phyloP scores from a whole-genome alignment of 495 filamentous ascomycete genomes.

The Umbilicaria muhlenbergii region DNA sequence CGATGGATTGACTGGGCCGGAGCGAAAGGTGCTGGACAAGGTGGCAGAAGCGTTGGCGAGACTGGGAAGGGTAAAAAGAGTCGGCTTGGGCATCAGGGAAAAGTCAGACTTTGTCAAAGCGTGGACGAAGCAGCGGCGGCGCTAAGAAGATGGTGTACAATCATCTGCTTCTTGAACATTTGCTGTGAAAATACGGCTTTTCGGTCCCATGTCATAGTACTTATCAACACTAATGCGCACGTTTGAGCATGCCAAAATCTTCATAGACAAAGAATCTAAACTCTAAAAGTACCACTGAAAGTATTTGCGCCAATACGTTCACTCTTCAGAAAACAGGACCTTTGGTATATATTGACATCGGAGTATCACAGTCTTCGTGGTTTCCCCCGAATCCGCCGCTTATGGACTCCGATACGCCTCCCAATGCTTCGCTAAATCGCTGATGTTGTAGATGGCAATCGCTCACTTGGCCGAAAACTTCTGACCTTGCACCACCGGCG shows the following conservation, averaged over 20 bases:
- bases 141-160: background rate
- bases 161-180: constrained; percentile 3
- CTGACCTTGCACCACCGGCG: constrained; percentile 43
- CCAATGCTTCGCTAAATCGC: background rate
- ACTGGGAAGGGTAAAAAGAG: constrained; percentile 77
- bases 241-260: too few relatives aligned
- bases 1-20: constrained; percentile 32
- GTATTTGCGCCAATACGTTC: too few relatives aligned
- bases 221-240: too few relatives aligned
- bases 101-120: constrained; percentile 67
- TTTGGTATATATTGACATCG: too few relatives aligned
- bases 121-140: constrained; percentile 34
- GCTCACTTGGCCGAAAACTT: constrained; percentile 49
- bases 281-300: too few relatives aligned
- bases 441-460: background rate
- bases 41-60: constrained; percentile 79
- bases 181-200: too few relatives aligned
- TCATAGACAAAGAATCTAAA: too few relatives aligned
- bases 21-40: constrained; percentile 49
- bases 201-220: too few relatives aligned
- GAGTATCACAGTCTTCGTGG: too few relatives aligned
- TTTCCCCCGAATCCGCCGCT: too few relatives aligned
- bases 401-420: background rate
- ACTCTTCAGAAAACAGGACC: too few relatives aligned
- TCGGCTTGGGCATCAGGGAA: constrained; percentile 65